A percentile compares a stretch with the other conserved stretches of the same genome.
Evolutionary conservation across 371 early-diverging fungal species (phyloP).

Genomic region (Batrachochytrium dendrobatidis): DNA sequence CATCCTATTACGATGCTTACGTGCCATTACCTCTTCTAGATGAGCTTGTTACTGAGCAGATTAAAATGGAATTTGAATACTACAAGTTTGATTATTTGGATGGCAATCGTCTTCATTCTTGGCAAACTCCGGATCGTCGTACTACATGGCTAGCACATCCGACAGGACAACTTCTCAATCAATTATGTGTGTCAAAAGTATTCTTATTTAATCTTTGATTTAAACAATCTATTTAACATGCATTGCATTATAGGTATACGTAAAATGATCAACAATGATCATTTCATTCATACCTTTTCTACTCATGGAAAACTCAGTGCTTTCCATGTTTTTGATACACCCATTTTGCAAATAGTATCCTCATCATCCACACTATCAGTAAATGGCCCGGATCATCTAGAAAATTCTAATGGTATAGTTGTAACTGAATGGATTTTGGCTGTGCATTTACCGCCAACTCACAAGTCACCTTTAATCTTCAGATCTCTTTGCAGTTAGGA

Average conservation of each 20-base stretch:
- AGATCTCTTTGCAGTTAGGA: background rate
- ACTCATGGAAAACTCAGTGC: background rate
- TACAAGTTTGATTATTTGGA: background rate
- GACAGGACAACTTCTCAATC: background rate
- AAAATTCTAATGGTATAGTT: too few relatives aligned
- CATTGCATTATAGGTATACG: too few relatives aligned
- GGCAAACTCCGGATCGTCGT: too few relatives aligned
- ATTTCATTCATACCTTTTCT: background rate
- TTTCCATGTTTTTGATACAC: background rate
- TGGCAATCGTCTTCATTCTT: background rate
- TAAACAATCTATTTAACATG: too few relatives aligned
- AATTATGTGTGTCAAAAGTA: background rate
- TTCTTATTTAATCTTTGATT: too few relatives aligned
- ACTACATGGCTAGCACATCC: background rate
- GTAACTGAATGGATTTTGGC: too few relatives aligned
- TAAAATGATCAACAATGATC: background rate
- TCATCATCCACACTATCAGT: too few relatives aligned
- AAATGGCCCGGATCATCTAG: too few relatives aligned
- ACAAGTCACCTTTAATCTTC: too few relatives aligned
- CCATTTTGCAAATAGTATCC: background rate
- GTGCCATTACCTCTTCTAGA: background rate
- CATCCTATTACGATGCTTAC: background rate
- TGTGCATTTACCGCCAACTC: too few relatives aligned
- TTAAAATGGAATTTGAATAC: background rate
- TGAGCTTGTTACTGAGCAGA: background rate